Percentiles rank a stretch among this genome's conserved stretches.
Evolutionary conservation across 169 alveolate species (phyloP).

Genomic region (Plasmodium fragile): DNA sequence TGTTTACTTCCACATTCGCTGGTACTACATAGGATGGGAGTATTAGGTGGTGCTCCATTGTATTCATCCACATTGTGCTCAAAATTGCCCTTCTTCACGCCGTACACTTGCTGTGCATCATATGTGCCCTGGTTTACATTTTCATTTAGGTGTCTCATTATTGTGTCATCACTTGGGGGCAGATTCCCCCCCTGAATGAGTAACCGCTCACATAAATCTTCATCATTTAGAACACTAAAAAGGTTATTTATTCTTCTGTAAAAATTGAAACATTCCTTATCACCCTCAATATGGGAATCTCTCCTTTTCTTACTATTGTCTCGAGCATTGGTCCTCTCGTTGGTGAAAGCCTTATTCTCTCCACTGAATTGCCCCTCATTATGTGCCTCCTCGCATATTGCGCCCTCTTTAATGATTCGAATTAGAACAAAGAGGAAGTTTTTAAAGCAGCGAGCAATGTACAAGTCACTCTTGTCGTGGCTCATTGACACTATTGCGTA

Average conservation of each 20-base stretch:
- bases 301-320: not conserved
- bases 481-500: slow-evolving; percentile 68
- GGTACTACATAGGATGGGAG: not conserved
- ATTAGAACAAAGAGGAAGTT: slow-evolving; percentile 37
- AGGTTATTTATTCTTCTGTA: slow-evolving; percentile 1
- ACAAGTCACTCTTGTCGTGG: slow-evolving; percentile 65
- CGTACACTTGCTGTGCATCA: not conserved
- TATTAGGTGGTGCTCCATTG: not conserved
- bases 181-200: not conserved
- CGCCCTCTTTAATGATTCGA: not conserved
- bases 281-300: not conserved
- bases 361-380: not conserved
- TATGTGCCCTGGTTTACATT: not conserved
- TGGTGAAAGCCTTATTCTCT: not conserved
- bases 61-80: not conserved
- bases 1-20: not conserved
- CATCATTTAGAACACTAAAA: slow-evolving; percentile 12
- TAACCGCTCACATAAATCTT: not conserved
- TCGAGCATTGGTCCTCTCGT: not conserved
- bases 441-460: slow-evolving; percentile 53
- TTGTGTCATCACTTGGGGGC: not conserved
- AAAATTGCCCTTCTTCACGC: not conserved
- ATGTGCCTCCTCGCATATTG: not conserved
- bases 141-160: not conserved
- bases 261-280: not conserved